Evolutionary conservation across 495 filamentous ascomycete species (phyloP).

Genomic region (Chaetomium cochliodes): DNA sequence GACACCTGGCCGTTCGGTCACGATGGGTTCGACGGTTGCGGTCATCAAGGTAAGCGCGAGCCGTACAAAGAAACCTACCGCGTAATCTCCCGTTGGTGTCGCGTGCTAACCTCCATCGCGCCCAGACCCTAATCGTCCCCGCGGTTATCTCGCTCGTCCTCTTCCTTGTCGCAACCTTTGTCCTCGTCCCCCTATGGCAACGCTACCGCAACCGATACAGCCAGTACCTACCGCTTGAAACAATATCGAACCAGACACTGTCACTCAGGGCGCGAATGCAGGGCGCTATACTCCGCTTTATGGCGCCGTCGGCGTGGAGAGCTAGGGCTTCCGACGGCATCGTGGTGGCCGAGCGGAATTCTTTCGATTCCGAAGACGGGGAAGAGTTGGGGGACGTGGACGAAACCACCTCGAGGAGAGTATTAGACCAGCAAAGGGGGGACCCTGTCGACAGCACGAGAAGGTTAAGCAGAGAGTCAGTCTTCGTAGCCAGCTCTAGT

Average conservation of each 20-base stretch:
- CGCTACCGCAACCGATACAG: constrained; percentile 71
- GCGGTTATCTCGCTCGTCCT: constrained; percentile 72
- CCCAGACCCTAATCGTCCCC: constrained; percentile 73
- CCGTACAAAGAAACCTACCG: background rate
- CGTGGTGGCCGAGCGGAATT: constrained; percentile 40
- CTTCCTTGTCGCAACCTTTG: constrained; percentile 68
- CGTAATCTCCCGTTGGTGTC: background rate
- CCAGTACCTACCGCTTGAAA: constrained; percentile 66
- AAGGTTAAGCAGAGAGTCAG: constrained; percentile 72
- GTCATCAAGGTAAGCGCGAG: constrained; percentile 46
- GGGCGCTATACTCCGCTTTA: constrained; percentile 51
- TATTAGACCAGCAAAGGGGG: constrained; percentile 49
- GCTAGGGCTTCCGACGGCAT: constrained; percentile 37
- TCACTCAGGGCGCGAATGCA: constrained; percentile 63
- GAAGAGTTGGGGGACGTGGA: constrained; percentile 65
- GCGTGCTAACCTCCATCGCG: background rate
- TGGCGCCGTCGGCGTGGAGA: constrained; percentile 59
- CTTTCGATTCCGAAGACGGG: constrained; percentile 53
- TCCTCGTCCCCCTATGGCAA: constrained; percentile 72
- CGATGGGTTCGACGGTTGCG: constrained; percentile 42
- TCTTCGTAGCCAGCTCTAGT: background rate
- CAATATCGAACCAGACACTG: constrained; percentile 59
- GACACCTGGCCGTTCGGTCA: background rate
- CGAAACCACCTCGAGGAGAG: constrained; percentile 62
- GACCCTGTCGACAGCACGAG: constrained; percentile 49